A percentile compares a stretch with the other conserved stretches of the same genome.
These are phyloP conservation scores for Eruca vesicaria DNA, from an alignment of 441 rosid species.

Conservation along the genomic window DNA sequence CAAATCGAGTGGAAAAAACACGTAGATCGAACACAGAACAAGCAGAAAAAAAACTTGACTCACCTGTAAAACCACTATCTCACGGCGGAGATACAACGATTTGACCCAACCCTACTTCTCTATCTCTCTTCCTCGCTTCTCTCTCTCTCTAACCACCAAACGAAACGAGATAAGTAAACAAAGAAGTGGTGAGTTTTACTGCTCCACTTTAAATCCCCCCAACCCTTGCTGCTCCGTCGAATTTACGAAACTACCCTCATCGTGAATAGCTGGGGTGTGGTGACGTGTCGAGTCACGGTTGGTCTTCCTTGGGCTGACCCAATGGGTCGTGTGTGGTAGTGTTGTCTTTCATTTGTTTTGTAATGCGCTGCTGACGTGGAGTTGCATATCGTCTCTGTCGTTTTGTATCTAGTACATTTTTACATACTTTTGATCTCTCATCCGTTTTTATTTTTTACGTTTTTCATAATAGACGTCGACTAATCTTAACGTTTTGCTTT, in stretches of 20 bases:
- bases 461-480: background rate
- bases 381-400: background rate
- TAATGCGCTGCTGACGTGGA: background rate
- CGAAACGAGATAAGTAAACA: slow-evolving; percentile 14
- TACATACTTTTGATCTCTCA: background rate
- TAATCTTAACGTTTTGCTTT: background rate
- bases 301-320: slow-evolving; percentile 19
- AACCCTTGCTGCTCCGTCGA: background rate
- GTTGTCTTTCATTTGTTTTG: background rate
- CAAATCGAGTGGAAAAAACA: slow-evolving; percentile 7
- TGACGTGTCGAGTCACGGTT: slow-evolving; percentile 28
- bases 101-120: slow-evolving; percentile 28
- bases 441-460: background rate
- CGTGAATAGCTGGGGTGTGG: background rate
- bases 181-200: slow-evolving; percentile 7
- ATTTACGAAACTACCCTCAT: slow-evolving; percentile 1
- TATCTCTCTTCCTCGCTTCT: slow-evolving; percentile 3
- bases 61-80: slow-evolving; percentile 14
- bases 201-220: slow-evolving; percentile 24
- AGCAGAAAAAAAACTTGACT: background rate
- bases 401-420: background rate
- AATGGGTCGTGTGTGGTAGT: background rate
- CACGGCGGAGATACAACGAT: slow-evolving; percentile 22
- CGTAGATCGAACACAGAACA: slow-evolving; percentile 18
- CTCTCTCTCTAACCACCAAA: background rate